These are phyloP conservation scores for Barnettozyma sucrosica DNA, from an alignment of 805 yeast species.

Conservation along the genomic window DNA sequence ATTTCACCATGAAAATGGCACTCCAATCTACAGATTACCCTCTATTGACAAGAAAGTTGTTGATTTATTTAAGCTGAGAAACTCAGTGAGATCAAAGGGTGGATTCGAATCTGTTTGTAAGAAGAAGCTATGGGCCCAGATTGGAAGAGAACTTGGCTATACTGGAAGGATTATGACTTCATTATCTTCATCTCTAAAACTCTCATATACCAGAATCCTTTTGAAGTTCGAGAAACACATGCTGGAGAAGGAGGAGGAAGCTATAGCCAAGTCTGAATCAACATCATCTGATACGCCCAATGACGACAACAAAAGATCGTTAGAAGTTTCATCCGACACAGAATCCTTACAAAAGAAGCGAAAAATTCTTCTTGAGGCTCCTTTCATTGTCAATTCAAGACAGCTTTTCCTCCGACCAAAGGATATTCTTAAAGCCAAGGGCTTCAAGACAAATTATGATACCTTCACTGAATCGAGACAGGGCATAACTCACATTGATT, in stretches of 20 bases:
- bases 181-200: conserved; percentile 57
- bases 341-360: not conserved
- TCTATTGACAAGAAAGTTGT: conserved; percentile 60
- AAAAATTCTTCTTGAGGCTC: conserved; percentile 16
- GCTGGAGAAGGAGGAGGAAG: not conserved
- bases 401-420: conserved; percentile 41
- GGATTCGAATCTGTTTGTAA: conserved; percentile 61
- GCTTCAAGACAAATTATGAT: conserved; percentile 46
- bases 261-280: not conserved
- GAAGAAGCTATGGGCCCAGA: conserved; percentile 73
- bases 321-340: not conserved
- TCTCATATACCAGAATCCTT: conserved; percentile 47
- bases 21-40: conserved; percentile 46
- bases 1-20: conserved; percentile 31
- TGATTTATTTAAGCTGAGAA: conserved; percentile 55
- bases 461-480: conserved; percentile 39
- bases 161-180: conserved; percentile 68
- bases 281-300: conserved; percentile 6
- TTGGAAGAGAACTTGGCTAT: conserved; percentile 76
- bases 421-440: conserved; percentile 42
- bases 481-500: conserved; percentile 31
- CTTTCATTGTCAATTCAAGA: conserved; percentile 42
- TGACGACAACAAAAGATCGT: conserved; percentile 11
- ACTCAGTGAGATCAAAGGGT: conserved; percentile 57
- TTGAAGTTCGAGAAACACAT: conserved; percentile 25